Evolutionary conservation across 2,329 filamentous ascomycete genomes (phyloP), one percentile per base, ranked within the genome.

Genomic region (Penicillium sp.): DNA sequence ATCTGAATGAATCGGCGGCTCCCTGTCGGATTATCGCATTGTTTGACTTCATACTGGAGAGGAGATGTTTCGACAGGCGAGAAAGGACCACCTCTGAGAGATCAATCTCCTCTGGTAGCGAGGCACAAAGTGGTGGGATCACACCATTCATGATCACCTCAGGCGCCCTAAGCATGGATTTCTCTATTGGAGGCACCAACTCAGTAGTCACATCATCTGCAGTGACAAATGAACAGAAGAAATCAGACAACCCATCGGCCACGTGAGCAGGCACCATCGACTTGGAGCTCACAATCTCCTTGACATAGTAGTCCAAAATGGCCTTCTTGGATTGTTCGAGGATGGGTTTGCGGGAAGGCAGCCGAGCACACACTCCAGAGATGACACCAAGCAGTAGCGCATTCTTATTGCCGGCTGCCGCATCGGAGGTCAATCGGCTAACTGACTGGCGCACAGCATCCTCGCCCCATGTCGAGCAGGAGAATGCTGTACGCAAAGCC

Each of bases 41-140:
- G 72, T 91, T 93, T 1, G 95, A 98, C 77, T 96, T 97, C 76
- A 93, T 84, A 73, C 93, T 97, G 44, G 92, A 89, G n/a, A 98
- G 79, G 13, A 99, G 81, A 6, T 93, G 92, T 76, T 97, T 98
- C 40, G 96, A 78, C 38, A 99, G 83, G 64, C 90, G 91, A 28
- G 84, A 82, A 56, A 86, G 84, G 19, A 98, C 82, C 4, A 91
- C 80, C 40, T 88, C 85, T 9, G 94, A 94, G 19, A 98, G 83
- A 71, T 99, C 94, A 69, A 95, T 84, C 6, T 82, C 81, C 30
- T 80, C 74, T 1, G 92, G 88, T 7, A 99, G 81, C 30, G 91
- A 87, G 9, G 83, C 77, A 62, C 96, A 83, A 50, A 98, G 82
- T 13, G 90, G 87, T 6, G 89, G 86, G 54, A 98, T 80, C 26